Percentiles rank a stretch among this genome's conserved stretches.
Conservation (phyloP, 1,284 basidiomycete genomes). For the Puccinia novopanici region DNA sequence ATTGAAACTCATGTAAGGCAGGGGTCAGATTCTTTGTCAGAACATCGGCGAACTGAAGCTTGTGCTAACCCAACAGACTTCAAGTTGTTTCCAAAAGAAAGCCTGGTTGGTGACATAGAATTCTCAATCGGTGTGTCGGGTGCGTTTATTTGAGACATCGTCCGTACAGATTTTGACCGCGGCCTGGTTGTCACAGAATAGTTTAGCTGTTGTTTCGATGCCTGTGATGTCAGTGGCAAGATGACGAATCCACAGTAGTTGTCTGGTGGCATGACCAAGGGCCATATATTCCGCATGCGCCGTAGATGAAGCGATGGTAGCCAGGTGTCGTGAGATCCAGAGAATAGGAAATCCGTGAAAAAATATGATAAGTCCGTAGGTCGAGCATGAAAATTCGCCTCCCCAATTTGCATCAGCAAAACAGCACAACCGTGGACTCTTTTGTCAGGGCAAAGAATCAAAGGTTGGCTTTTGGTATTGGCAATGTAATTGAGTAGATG, state of each 20-base stretch:
- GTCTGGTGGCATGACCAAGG: too few species aligned
- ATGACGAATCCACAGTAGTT: background rate
- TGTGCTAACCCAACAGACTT: too few species aligned
- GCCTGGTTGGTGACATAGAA: background rate
- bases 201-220: background rate
- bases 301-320: background rate
- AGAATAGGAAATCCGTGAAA: too few species aligned
- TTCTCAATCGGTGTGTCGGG: background rate
- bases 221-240: background rate
- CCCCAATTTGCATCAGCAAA: too few species aligned
- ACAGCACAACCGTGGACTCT: background rate
- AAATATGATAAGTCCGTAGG: too few species aligned
- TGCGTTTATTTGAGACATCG: background rate
- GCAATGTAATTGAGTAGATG: slow-evolving; percentile 19
- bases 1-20: too few species aligned
- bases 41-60: too few species aligned
- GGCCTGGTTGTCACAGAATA: background rate
- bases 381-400: too few species aligned
- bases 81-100: too few species aligned
- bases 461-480: background rate
- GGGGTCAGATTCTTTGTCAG: too few species aligned
- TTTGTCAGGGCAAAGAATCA: background rate
- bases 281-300: slow-evolving; percentile 6
- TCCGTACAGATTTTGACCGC: background rate
- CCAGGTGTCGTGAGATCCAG: background rate